These are phyloP conservation scores for Biancaea sappan DNA, from an alignment of 306 rosid genomes.

Conservation along the genomic window DNA sequence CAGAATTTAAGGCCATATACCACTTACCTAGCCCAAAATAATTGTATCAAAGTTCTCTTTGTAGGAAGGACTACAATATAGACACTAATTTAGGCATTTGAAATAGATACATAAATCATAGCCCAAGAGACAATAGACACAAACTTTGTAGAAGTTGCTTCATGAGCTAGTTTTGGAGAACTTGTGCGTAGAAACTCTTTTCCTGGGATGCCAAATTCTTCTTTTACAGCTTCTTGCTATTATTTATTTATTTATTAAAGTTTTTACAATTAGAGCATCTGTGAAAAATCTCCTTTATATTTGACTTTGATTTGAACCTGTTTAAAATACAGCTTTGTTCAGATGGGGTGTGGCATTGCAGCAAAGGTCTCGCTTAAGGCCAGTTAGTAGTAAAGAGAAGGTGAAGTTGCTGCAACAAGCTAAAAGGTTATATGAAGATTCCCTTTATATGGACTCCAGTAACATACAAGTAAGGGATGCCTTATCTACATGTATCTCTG, in stretches of 20 bases:
- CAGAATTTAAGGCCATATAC: constrained; percentile 5
- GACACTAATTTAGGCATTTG: constrained; percentile 21
- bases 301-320: constrained; percentile 25
- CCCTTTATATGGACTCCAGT: constrained; percentile 68
- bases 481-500: constrained; percentile 67
- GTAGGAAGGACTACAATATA: constrained; percentile 3
- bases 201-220: not conserved
- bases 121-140: not conserved
- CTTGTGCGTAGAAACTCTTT: not conserved
- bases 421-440: constrained; percentile 84
- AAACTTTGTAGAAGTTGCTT: constrained; percentile 8
- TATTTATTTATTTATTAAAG: not conserved
- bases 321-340: constrained; percentile 65
- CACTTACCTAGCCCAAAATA: constrained; percentile 14
- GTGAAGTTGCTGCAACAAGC: constrained; percentile 83
- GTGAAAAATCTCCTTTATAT: not conserved
- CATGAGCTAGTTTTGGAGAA: constrained; percentile 2
- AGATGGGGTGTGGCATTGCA: constrained; percentile 92
- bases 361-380: constrained; percentile 84
- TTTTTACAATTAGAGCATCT: not conserved
- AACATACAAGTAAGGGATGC: constrained; percentile 78
- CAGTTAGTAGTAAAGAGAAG: constrained; percentile 81
- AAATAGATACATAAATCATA: constrained; percentile 8
- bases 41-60: constrained; percentile 19
- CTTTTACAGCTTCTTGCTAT: not conserved